These are phyloP conservation scores for Picea mariana DNA, from an alignment of 83 land plant species.

Conservation along the genomic window DNA sequence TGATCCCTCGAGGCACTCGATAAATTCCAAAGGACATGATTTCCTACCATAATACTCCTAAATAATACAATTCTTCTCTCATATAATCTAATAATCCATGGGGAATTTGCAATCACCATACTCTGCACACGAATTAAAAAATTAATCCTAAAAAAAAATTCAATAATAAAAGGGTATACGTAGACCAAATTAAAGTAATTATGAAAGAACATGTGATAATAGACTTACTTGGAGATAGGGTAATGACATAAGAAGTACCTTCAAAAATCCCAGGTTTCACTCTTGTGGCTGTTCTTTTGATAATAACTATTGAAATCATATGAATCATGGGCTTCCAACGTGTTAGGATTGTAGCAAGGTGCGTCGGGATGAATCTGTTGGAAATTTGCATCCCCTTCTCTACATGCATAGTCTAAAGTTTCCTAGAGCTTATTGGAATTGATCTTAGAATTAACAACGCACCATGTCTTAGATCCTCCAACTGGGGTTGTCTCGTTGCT, in stretches of 20 bases:
- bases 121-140: not conserved
- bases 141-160: not conserved
- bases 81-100: not conserved
- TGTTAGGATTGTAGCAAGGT: conserved; percentile 56
- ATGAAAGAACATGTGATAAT: not conserved
- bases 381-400: conserved; percentile 58
- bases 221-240: conserved; percentile 55
- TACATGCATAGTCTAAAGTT: conserved; percentile 53
- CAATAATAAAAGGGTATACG: no score
- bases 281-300: conserved; percentile 36
- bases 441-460: conserved; percentile 36
- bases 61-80: no score
- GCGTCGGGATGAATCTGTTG: conserved; percentile 58
- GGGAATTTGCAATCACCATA: not conserved
- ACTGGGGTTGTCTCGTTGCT: not conserved
- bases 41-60: no score
- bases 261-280: conserved; percentile 43
- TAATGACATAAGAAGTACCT: conserved; percentile 49
- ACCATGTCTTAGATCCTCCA: conserved; percentile 43
- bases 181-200: no score
- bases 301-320: conserved; percentile 66
- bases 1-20: no score
- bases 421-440: conserved; percentile 4
- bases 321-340: conserved; percentile 63
- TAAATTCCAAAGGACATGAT: no score